Conservation (phyloP, 176 grass and related monocot genomes). For the Aegilops umbellulata region DNA sequence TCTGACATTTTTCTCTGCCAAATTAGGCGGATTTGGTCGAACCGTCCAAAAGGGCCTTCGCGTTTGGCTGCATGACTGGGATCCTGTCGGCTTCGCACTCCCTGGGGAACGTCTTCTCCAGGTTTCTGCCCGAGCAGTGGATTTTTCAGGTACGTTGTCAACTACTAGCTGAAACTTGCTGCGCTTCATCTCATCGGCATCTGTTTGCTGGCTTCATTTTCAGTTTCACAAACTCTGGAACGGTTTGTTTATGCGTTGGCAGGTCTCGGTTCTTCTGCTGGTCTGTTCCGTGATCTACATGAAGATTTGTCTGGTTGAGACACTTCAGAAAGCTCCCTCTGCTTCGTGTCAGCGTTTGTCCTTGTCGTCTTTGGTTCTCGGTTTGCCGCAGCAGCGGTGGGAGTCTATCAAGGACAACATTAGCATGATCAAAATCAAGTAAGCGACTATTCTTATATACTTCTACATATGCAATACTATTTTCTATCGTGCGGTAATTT, state of each 20-base stretch:
- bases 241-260: background rate
- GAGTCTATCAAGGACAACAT: slow-evolving; percentile 64
- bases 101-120: slow-evolving; percentile 58
- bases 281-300: slow-evolving; percentile 67
- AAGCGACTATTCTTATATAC: background rate
- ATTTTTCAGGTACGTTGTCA: slow-evolving; percentile 67
- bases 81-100: slow-evolving; percentile 72
- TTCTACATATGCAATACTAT: background rate
- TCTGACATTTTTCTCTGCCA: background rate
- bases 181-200: background rate
- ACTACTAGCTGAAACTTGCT: background rate
- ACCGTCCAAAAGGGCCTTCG: slow-evolving; percentile 51
- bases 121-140: slow-evolving; percentile 67
- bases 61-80: slow-evolving; percentile 74
- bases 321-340: slow-evolving; percentile 42
- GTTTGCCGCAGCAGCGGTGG: slow-evolving; percentile 50
- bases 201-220: background rate
- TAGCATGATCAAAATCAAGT: slow-evolving; percentile 52
- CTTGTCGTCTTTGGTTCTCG: slow-evolving; percentile 33
- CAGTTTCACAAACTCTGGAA: background rate
- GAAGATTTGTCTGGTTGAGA: slow-evolving; percentile 72
- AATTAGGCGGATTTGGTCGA: slow-evolving; percentile 70
- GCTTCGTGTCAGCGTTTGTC: slow-evolving; percentile 27
- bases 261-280: slow-evolving; percentile 72
- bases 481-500: background rate